Evolutionary conservation across 768 basidiomycete genomes (phyloP).

Genomic region (Macrolepiota dolichaula): DNA sequence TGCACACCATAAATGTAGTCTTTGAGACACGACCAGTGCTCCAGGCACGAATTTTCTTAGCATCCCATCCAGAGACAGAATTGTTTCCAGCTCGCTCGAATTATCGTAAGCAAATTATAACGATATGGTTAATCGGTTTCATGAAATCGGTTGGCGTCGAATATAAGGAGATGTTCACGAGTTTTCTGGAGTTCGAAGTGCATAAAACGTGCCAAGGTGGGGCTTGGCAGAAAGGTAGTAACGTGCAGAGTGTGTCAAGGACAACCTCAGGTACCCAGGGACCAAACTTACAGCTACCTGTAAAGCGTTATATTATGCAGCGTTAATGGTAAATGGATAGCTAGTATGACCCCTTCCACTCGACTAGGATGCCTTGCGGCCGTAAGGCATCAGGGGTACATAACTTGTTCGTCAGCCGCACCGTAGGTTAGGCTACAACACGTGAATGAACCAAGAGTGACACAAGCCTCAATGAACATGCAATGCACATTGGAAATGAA

Average conservation of each 20-base stretch:
- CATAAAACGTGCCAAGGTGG: no score
- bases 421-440: slow-evolving; percentile 12
- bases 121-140: no score
- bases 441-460: neutral
- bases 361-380: neutral
- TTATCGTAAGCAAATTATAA: no score
- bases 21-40: no score
- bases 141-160: no score
- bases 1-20: no score
- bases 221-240: no score
- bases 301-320: neutral
- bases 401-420: slow-evolving; percentile 8
- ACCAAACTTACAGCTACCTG: neutral
- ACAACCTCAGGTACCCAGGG: neutral
- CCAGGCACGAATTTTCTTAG: no score
- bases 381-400: neutral
- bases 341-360: slow-evolving; percentile 27
- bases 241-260: neutral
- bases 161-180: no score
- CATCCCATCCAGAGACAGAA: no score
- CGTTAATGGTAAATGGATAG: neutral
- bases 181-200: no score
- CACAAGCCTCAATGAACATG: neutral
- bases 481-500: slow-evolving; percentile 29
- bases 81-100: no score